Base-by-base conservation (phyloP, 2,329 filamentous ascomycete species). In the Lasiodiplodia hormozganensis region DNA sequence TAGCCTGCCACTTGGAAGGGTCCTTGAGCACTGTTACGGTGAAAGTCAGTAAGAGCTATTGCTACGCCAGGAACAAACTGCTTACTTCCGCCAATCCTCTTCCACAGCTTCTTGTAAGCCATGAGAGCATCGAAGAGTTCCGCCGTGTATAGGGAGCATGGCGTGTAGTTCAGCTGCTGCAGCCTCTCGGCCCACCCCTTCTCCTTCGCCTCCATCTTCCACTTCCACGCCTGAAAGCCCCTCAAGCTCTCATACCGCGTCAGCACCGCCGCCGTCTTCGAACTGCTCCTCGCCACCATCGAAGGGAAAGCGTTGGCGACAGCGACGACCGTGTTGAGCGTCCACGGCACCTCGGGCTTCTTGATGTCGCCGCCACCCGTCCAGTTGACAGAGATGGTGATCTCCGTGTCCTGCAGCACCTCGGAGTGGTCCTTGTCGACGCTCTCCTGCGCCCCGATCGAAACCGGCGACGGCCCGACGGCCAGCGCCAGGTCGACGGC, bases 351-450 rank as follows among this genome's bases (percentile, higher is more conserved):
- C 40, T 72, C 71, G 4, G 76, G 75, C 54, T 74, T 74, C 69
- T 78, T 78, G 71, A 78, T 73, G 38, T 76, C 73, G 11, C 76
- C 76, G 14, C 76, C 76, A 21, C 76, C 76, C 10, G 74, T 71
- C 76, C 76, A 78, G 60, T 76, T 77, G 5, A 78, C 76, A 2
- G 73, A 76, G 53, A 78, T 76, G 21, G 75, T 76, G 11, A 77
- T 76, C 65, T 77, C 76, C 4, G 74, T 77, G 57, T 76, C 73
- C 54, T 71, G 73, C 5, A 76, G 57, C 4, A 72, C 71, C 68
- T 76, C 74, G 12, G 53, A 69, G 49, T 76, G 73, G 23, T 73
- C 69, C 49, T 72, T 74, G 6, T 71, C 67, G 21, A 74, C 40
- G 18, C 71, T 68, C 60, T 76, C 73, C n/a, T 68, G 70, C 8